Base-by-base conservation (phyloP, 2,329 filamentous ascomycete genomes). In the Rhynchosporium secalis region DNA sequence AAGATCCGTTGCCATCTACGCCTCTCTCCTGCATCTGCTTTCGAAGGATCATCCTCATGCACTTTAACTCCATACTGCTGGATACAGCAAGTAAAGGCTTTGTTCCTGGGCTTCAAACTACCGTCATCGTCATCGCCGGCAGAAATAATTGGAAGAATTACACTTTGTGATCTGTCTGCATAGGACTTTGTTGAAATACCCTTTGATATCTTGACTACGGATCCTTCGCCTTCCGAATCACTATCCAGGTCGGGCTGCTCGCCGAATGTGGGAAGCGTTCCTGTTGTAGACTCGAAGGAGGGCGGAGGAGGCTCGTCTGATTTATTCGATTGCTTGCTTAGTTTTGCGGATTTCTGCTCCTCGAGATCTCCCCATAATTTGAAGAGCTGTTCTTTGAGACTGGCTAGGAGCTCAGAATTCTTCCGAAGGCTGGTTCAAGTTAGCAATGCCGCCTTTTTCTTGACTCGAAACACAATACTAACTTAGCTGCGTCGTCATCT, bases 311-410 rank as follows among this genome's bases (percentile, higher is more conserved):
- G n/a, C n/a, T 49, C 47, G 33, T 58, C 26, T 10, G 28, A 8
- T 56, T 26, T 52, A 15, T 36, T 33, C 4, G 26, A 4, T 47
- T 56, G 62, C 26, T 36, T 75, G 62, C 69, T 64, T 26, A 74
- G 67, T 2, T 74, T 69, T n/a, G 69, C 73, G 2, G 71, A 70
- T 72, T 90, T 91, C 54, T 78, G 74, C 72, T 96, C 91, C 72
- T 93, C 87, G 1, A 97, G 79, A 64, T 96, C 85, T 1, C 94
- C 94, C 93, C 94, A 98, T 1, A 97, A 79, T 41, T 85, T 78
- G 72, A 88, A 94, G 60, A 97, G 79, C 68, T 83, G 87, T 68
- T 96, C 85, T 56, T 85, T 83, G 4, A 97, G 76, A 6, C 74
- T 65, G 3, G 70, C 72, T 0, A 95, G 76, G 1, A 76, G 71